phyloP scores from a whole-genome alignment of 345 rosid genomes.

The Eucalyptus tenuipes region DNA sequence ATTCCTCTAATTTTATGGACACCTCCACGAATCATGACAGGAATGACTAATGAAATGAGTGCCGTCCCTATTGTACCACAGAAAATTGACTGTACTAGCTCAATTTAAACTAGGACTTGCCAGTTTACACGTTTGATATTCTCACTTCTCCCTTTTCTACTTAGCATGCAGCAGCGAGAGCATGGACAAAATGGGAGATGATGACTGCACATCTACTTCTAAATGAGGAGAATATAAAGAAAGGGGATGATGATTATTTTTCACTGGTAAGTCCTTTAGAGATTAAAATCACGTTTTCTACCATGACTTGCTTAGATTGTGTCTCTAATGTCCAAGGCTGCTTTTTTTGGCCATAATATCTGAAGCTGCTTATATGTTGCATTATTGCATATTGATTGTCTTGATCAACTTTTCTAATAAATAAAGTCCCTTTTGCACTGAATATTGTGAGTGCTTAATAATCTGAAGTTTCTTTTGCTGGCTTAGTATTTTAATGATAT shows the following conservation, averaged over 20 bases:
- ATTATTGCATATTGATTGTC: not conserved
- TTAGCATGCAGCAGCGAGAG: constrained; percentile 89
- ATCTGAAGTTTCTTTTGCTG: not conserved
- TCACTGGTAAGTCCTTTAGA: constrained; percentile 48
- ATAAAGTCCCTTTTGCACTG: not conserved
- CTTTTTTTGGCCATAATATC: not conserved
- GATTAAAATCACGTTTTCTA: not conserved
- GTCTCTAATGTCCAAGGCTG: not conserved
- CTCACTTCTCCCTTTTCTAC: constrained; percentile 9
- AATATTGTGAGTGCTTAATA: not conserved
- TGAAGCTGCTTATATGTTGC: not conserved
- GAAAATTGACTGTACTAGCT: not conserved
- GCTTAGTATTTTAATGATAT: not conserved
- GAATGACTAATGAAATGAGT: not conserved
- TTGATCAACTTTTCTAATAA: not conserved
- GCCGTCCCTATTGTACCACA: not conserved
- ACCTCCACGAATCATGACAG: not conserved
- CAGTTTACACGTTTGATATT: not conserved
- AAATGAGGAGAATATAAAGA: constrained; percentile 68
- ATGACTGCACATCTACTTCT: constrained; percentile 85
- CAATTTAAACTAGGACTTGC: not conserved
- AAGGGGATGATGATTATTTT: constrained; percentile 80
- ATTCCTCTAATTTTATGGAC: not conserved
- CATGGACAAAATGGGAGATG: constrained; percentile 99
- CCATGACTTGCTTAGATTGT: not conserved